phyloP scores from a whole-genome alignment of 2,329 filamentous ascomycete species.

The Sporothrix protearum region DNA sequence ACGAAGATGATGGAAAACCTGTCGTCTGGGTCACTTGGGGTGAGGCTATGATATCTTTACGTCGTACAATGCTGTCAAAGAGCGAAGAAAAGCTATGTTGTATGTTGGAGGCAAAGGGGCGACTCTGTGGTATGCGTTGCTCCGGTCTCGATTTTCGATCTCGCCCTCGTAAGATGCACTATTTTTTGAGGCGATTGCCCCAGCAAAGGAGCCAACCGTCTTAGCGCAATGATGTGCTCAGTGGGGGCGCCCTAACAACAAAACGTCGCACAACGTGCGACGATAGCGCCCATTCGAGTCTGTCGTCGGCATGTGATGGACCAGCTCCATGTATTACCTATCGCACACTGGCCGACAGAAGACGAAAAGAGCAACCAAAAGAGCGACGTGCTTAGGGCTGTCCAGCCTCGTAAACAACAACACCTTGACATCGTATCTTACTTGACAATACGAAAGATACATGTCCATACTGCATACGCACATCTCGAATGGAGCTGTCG shows the following conservation, averaged over 20 bases:
- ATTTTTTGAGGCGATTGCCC: background rate
- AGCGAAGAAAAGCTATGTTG: no score
- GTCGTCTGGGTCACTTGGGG: background rate
- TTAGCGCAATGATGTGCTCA: background rate
- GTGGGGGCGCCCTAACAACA: no score
- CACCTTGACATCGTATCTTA: no score
- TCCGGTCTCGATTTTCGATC: background rate
- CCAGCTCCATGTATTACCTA: no score
- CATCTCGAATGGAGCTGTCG: background rate
- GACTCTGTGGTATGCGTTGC: background rate
- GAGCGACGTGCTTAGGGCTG: background rate
- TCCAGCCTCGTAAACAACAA: background rate
- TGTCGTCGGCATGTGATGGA: background rate
- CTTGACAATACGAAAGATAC: no score
- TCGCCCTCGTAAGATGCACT: background rate
- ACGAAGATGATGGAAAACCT: background rate
- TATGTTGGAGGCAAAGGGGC: background rate
- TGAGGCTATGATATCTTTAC: background rate
- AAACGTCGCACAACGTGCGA: background rate
- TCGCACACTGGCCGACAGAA: no score
- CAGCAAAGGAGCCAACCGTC: conserved; percentile 4
- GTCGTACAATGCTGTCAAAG: no score
- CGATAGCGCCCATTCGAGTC: background rate
- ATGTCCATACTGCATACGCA: background rate
- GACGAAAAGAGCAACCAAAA: background rate